Percentiles rank a stretch among this genome's conserved stretches.
Conservation (phyloP, 495 filamentous ascomycete species). For the Hypoxylon intermedium region DNA sequence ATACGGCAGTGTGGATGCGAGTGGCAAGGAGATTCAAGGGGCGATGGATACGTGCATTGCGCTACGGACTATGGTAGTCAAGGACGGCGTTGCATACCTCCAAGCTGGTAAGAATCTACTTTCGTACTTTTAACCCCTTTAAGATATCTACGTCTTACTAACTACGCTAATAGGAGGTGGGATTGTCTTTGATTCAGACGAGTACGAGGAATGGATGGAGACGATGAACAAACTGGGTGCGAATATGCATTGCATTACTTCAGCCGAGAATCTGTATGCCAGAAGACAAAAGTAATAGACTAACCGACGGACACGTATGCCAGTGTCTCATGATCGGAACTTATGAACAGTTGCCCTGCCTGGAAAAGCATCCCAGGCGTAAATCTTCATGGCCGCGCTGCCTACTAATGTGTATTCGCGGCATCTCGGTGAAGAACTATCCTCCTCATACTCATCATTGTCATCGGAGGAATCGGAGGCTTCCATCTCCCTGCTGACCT, state of each 20-base stretch:
- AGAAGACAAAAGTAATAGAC: constrained; percentile 39
- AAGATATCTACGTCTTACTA: constrained; percentile 4
- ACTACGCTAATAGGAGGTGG: constrained; percentile 70
- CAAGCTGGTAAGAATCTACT: constrained; percentile 69
- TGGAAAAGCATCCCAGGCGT: too few relatives aligned
- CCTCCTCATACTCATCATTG: too few relatives aligned
- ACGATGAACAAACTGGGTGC: constrained; percentile 95
- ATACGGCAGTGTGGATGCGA: constrained; percentile 62
- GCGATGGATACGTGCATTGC: constrained; percentile 99
- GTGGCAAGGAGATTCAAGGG: constrained; percentile 64
- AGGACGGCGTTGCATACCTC: constrained; percentile 88
- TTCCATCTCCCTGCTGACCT: too few relatives aligned
- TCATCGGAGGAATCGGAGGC: too few relatives aligned
- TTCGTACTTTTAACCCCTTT: neutral
- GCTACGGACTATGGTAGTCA: constrained; percentile 93
- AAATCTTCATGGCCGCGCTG: too few relatives aligned
- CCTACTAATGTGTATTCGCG: too few relatives aligned
- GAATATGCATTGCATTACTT: constrained; percentile 84
- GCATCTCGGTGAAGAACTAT: too few relatives aligned
- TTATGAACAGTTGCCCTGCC: neutral
- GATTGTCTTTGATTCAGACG: constrained; percentile 95
- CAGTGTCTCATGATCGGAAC: neutral
- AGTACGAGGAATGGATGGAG: constrained; percentile 93
- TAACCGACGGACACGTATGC: neutral
- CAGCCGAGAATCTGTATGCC: constrained; percentile 79